phyloP scores from a whole-genome alignment of 148 eudicot species.

The Rhododendron kiyosumense region DNA sequence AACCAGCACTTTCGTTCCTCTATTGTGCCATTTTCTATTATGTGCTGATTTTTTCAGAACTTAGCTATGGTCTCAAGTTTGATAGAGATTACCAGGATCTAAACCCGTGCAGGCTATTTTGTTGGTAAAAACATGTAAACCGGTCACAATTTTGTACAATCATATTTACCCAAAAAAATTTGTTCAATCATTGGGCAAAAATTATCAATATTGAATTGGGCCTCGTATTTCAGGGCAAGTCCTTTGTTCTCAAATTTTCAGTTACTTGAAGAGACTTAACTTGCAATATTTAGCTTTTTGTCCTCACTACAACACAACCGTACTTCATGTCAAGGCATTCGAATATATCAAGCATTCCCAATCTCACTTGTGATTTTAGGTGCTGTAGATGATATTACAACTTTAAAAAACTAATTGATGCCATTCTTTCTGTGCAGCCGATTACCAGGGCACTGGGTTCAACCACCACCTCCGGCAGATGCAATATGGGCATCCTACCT shows the following conservation, averaged over 20 bases:
- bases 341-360: not conserved
- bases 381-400: no score
- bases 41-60: not conserved
- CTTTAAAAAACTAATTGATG: no score
- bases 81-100: not conserved
- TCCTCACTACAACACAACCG: not conserved
- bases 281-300: not conserved
- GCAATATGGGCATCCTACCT: conserved; percentile 89
- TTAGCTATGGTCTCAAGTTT: not conserved
- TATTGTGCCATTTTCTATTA: not conserved
- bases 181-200: not conserved
- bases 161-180: not conserved
- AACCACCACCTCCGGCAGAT: conserved; percentile 81
- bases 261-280: not conserved
- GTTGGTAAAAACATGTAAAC: not conserved
- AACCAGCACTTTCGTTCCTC: not conserved
- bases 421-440: conserved; percentile 50
- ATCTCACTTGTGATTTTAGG: not conserved
- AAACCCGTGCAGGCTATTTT: not conserved
- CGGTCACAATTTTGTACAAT: not conserved
- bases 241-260: not conserved
- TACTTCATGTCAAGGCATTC: not conserved
- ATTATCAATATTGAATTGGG: not conserved
- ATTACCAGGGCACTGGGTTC: conserved; percentile 94
- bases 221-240: not conserved